phyloP scores from a whole-genome alignment of 768 basidiomycete species.

The Asterophora parasitica region DNA sequence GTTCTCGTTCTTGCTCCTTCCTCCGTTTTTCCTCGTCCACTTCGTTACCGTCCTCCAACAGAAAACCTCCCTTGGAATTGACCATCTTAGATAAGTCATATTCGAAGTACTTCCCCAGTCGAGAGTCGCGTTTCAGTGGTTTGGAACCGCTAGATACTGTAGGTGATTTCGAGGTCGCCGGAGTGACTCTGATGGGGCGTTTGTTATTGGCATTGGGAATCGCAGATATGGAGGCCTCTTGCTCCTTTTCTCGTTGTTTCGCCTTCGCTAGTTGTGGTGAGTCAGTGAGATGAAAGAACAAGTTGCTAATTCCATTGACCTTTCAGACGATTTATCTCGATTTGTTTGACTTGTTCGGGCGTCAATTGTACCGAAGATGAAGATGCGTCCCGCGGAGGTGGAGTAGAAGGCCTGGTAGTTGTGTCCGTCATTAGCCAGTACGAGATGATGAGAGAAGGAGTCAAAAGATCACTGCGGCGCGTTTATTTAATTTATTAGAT shows the following conservation, averaged over 20 bases:
- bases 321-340: conserved; percentile 78
- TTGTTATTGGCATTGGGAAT: conserved; percentile 66
- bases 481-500: too few relatives aligned
- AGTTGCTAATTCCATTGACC: conserved; percentile 34
- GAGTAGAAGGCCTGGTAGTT: conserved; percentile 31
- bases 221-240: conserved; percentile 42
- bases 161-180: conserved; percentile 57
- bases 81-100: conserved; percentile 97
- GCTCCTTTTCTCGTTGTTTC: conserved; percentile 62
- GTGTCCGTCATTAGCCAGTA: conserved; percentile 19
- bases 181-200: conserved; percentile 56
- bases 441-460: neutral
- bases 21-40: conserved; percentile 68
- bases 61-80: conserved; percentile 93
- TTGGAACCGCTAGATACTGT: conserved; percentile 48
- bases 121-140: conserved; percentile 65
- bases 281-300: neutral
- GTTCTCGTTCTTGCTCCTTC: conserved; percentile 79
- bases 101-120: conserved; percentile 90
- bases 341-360: conserved; percentile 64
- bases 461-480: too few relatives aligned
- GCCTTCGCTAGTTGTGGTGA: conserved; percentile 55
- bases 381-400: conserved; percentile 27
- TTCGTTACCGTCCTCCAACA: conserved; percentile 85
- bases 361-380: conserved; percentile 34